Percentiles rank a stretch among this genome's conserved stretches.
Evolutionary conservation across 371 early-diverging fungal genomes (phyloP).

Genomic region (Mortierella sp.): DNA sequence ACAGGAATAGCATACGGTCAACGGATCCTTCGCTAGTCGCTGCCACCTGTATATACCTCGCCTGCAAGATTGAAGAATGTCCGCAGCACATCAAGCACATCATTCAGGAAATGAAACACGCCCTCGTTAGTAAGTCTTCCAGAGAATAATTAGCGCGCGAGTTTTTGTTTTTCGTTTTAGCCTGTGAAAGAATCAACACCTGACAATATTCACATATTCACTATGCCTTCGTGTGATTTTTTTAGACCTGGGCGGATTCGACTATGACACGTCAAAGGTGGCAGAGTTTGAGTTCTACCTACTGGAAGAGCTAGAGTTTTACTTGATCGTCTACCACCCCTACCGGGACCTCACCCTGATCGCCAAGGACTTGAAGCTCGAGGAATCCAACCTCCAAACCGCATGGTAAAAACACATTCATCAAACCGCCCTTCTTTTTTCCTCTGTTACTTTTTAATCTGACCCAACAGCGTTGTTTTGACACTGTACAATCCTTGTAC

Average conservation of each 20-base stretch:
- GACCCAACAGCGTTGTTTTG: not conserved
- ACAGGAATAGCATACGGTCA: slow-evolving; percentile 75
- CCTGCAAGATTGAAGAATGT: slow-evolving; percentile 91
- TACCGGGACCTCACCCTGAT: slow-evolving; percentile 81
- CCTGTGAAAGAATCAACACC: too few species aligned
- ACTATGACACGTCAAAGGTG: slow-evolving; percentile 81
- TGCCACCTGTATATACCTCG: slow-evolving; percentile 87
- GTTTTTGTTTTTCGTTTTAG: not conserved
- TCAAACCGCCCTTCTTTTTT: not conserved
- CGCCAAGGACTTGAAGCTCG: slow-evolving; percentile 68
- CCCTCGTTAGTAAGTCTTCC: slow-evolving; percentile 67
- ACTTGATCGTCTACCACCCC: slow-evolving; percentile 89
- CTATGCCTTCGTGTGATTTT: not conserved
- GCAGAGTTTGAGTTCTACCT: slow-evolving; percentile 94
- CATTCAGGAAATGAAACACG: slow-evolving; percentile 75
- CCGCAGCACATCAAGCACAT: slow-evolving; percentile 88
- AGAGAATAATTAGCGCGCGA: not conserved
- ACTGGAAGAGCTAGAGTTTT: slow-evolving; percentile 90
- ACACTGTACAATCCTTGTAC: not conserved
- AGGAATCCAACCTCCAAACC: slow-evolving; percentile 74
- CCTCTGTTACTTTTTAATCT: not conserved
- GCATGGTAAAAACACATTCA: slow-evolving; percentile 75
- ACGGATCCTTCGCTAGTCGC: slow-evolving; percentile 86
- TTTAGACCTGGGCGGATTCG: slow-evolving; percentile 63
- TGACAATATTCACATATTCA: not conserved